Base-by-base conservation (phyloP, 2,329 filamentous ascomycete species). In the Phaeosphaeria sp. region DNA sequence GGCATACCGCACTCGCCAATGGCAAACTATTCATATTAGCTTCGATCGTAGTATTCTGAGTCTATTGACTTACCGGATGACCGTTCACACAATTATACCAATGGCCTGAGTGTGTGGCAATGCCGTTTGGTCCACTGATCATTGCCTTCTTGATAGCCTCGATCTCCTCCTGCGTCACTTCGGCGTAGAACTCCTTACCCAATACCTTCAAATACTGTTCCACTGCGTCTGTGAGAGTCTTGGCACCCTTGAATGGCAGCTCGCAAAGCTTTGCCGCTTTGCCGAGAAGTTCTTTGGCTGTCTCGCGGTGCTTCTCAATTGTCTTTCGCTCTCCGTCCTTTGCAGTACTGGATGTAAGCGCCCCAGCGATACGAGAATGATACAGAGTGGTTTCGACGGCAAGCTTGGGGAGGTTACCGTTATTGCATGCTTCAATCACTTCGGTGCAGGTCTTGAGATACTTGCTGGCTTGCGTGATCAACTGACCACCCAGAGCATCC, bases 1-100 rank as follows among this genome's bases (percentile, higher is more conserved):
- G 88, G 85, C 81, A 86, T 85, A 1, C 88, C 88, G 65, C 88
- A 90, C 58, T 90, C 86, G 0, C 87, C 87, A 30, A 90, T 81
- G 0, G 87, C 86, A 61, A 91, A 83, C 62, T 72, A 22, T 27
- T 2, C 39, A 4, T 11, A 44, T 67, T 48, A 67, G 56, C 6
- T 50, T 2, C 21, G 0, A 0, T 15, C 24, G 2, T 3, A 5
- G 15, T 49, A 11, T 1, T 30, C 17, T 4, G 1, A 9, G 21
- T 3, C 4, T 3, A 8, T 7, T 11, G 11, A 49, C 67, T 56
- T 70, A 79, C 77, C 1, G 84, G 83, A 67, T 89, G 85, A 1
- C 82, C 81, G 56, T 87, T 86, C 22, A 61, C 72, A 60, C 86
- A 89, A 0, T 75, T 79, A 69, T 89, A 89, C 87, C 87, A 89